Base-by-base conservation (phyloP, 345 rosid species). In the Eucalyptus viminalis region DNA sequence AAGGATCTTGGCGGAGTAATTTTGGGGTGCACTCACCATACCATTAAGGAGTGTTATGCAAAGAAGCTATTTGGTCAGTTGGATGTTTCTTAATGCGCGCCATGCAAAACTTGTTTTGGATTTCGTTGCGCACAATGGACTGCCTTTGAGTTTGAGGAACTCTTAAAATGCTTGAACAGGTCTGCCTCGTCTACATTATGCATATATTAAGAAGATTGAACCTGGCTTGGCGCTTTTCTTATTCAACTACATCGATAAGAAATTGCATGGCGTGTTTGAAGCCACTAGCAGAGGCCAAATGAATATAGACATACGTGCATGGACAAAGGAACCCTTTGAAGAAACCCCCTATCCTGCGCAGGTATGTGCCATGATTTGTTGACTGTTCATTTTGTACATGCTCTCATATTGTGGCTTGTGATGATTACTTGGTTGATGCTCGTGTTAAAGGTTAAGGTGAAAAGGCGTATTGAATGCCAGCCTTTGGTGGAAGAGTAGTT, bases 171-270 rank as follows among this genome's bases (percentile, higher is more conserved):
- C 45, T 31, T 89, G 90, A 25, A 51, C 95, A 95, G 97, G 95
- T 65, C 91, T 95, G 86, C 96, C 97, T 58, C 89, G 88, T 50
- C 87, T 90, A 34, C 97, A 94, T 89, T 90, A 89, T 89, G 89
- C 92, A 0, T 95, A 95, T 88, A 93, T 93, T 58, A 90, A 87
- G 92, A 92, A 95, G 86, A 91, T 95, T n/a, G 86, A 92, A 43
- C 93, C 94, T 19, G 95, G 96, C 80, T 53, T 95, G 94, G 90
- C 94, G 12, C 91, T 95, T 50, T 95, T 95, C 87, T 29, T 95
- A 88, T 94, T 95, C 93, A 95, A 95, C 93, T 94, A 94, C 86
- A 94, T 91, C 89, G 93, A 93, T 87, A 91, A 95, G 89, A 95
- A 90, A 76, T 95, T 95, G 31, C 95, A 94, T 86, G 96, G 95